These are phyloP conservation scores for Inga oerstediana DNA, from an alignment of 306 rosid species.

Conservation along the genomic window DNA sequence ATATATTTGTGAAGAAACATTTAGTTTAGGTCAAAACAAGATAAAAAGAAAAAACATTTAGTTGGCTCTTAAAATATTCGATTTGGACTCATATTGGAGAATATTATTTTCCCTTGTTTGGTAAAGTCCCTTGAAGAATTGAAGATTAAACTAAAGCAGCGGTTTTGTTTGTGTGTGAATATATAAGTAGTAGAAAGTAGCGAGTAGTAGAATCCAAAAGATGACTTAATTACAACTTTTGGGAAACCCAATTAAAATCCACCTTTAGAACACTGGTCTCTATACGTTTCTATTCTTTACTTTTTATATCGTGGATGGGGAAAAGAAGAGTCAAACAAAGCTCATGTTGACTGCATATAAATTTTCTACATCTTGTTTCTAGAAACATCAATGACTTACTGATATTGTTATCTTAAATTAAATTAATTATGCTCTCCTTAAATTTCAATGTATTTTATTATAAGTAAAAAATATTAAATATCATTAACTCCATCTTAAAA, in stretches of 20 bases:
- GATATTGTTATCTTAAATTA: background rate
- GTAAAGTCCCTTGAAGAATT: background rate
- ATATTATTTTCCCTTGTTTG: background rate
- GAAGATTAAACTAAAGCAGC: constrained; percentile 23
- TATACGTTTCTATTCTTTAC: constrained; percentile 15
- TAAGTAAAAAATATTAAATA: too few relatives aligned
- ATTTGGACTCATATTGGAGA: constrained; percentile 24
- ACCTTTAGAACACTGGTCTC: constrained; percentile 1
- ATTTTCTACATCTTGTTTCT: background rate
- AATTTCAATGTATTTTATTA: too few relatives aligned
- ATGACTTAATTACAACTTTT: background rate
- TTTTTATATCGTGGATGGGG: background rate
- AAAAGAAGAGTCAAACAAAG: constrained; percentile 45
- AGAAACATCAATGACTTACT: background rate
- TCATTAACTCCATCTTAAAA: too few relatives aligned
- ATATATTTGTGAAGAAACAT: background rate
- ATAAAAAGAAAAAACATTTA: background rate
- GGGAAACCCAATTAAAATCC: background rate
- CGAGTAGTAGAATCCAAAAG: constrained; percentile 27
- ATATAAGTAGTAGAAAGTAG: background rate
- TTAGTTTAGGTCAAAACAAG: background rate
- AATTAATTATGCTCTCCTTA: background rate
- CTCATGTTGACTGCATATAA: constrained; percentile 29
- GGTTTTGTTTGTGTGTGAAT: background rate
- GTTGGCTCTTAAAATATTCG: constrained; percentile 29